Base-by-base conservation (phyloP, 352 stramenopile species). In the Thalassiosira ordinaria region DNA sequence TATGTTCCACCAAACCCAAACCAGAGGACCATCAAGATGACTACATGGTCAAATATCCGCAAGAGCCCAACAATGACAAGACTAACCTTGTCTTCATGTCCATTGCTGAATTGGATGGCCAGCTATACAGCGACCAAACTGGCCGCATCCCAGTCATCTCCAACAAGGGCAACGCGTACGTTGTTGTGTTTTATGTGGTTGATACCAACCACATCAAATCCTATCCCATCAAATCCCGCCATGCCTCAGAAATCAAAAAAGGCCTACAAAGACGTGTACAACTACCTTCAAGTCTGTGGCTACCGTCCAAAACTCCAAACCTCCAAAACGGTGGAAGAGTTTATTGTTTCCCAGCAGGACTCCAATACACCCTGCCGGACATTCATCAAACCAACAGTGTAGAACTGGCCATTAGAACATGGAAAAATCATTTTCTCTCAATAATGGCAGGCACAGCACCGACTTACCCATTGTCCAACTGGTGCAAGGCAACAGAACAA, bases 361-460 rank as follows among this genome's bases (percentile, higher is more conserved):
- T 57, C 22, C 80, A 88, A 70, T 55, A 74, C n/a, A 55, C 64
- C 8, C 66, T 71, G 18, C 62, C 65, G 8, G 18, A 55, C 24
- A 67, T 57, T 4, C 77, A 88, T 53, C 51, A 63, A 9, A 39
- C 51, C 35, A 88, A 88, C 49, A 16, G 14, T 7, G 18, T 66
- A 8, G 74, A 87, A 46, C 46, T 61, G n/a, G 74, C 74, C 2
- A 82, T 87, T 41, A 52, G 26, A 13, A 87, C 68, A 13, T 84
- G 60, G 14, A 81, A 87, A 44, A 75, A 87, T 37, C 79, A 84
- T 41, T 87, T 87, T 55, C 65, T 82, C 56, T 55, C 74, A 1
- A 37, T 6, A n/a, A 11, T 35, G 20, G 53, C 16, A 39, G 76
- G 6, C 53, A 51, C 56, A 37, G 18, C 44, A 61, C 44, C 14